Percentiles rank a stretch among this genome's conserved stretches.
These are phyloP conservation scores for Naganishia vishniacii DNA, from an alignment of 768 basidiomycete species.

Conservation along the genomic window DNA sequence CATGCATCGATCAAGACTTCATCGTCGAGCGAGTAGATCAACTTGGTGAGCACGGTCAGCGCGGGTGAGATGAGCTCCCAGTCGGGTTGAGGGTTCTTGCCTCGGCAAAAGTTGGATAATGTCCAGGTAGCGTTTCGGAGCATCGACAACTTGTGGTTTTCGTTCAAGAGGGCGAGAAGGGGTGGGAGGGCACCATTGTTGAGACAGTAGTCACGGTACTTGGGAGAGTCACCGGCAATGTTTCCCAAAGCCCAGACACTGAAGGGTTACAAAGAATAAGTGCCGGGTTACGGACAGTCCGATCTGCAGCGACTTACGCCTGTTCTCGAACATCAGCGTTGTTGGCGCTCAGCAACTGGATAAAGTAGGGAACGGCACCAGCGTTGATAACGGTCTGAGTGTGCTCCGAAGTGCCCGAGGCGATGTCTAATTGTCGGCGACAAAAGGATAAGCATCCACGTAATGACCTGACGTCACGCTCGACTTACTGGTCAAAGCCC, in stretches of 20 bases:
- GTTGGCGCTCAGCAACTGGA: conserved; percentile 86
- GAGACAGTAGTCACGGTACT: conserved; percentile 93
- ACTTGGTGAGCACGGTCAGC: conserved; percentile 88
- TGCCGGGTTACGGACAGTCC: background rate
- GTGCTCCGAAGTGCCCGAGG: conserved; percentile 95
- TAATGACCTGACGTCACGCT: background rate
- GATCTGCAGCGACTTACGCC: conserved; percentile 52
- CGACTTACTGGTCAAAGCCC: conserved; percentile 74
- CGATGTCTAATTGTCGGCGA: conserved; percentile 58
- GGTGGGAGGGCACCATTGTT: conserved; percentile 88
- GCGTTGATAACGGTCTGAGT: conserved; percentile 96
- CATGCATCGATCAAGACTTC: conserved; percentile 99
- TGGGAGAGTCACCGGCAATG: conserved; percentile 96
- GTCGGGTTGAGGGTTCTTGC: conserved; percentile 94
- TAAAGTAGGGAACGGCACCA: conserved; percentile 92
- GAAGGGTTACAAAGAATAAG: background rate
- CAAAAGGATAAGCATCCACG: background rate
- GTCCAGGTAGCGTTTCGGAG: conserved; percentile 97
- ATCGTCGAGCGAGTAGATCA: conserved; percentile 98
- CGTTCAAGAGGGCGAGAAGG: conserved; percentile 74
- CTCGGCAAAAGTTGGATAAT: conserved; percentile 96
- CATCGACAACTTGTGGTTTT: conserved; percentile 99
- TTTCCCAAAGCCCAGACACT: conserved; percentile 96
- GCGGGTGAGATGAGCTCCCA: conserved; percentile 98
- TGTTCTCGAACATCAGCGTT: conserved; percentile 97